Evolutionary conservation across 75 land plant genomes (phyloP).

Genomic region (Cunninghamia lanceolata): DNA sequence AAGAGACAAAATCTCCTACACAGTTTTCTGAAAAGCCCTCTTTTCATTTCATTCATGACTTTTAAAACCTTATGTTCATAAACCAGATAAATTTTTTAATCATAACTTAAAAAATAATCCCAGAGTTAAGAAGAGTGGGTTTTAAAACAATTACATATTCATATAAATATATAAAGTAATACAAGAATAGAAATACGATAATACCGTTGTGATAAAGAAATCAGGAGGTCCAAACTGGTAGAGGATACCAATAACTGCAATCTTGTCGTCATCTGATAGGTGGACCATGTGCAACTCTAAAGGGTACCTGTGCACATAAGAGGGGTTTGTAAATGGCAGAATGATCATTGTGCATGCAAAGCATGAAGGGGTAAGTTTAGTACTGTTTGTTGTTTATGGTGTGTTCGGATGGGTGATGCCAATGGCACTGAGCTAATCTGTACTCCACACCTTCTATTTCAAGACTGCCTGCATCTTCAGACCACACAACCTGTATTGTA

Average conservation of each 20-base stretch:
- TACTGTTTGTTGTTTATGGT: constrained; percentile 44
- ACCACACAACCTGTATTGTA: constrained; percentile 24
- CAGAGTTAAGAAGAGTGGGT: no score
- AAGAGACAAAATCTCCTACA: no score
- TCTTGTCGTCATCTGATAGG: constrained; percentile 10
- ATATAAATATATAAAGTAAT: no score
- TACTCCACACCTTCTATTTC: constrained; percentile 28
- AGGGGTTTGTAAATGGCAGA: neutral
- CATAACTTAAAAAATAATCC: no score
- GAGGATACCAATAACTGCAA: constrained; percentile 37
- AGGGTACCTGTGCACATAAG: constrained; percentile 20
- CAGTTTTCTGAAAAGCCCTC: no score
- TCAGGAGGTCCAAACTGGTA: constrained; percentile 29
- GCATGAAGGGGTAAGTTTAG: neutral
- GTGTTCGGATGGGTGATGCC: constrained; percentile 74
- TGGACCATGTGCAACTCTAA: constrained; percentile 47
- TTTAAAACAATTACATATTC: no score
- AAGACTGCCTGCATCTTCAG: constrained; percentile 22
- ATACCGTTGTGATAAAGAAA: constrained; percentile 19
- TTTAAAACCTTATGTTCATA: no score
- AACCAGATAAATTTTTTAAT: no score
- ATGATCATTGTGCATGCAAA: neutral
- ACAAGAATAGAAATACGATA: neutral
- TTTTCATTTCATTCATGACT: no score
- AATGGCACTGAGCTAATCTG: constrained; percentile 44